These are phyloP conservation scores for Tolypocladium endophyticum DNA, from an alignment of 2,329 filamentous ascomycete species.

Conservation along the genomic window DNA sequence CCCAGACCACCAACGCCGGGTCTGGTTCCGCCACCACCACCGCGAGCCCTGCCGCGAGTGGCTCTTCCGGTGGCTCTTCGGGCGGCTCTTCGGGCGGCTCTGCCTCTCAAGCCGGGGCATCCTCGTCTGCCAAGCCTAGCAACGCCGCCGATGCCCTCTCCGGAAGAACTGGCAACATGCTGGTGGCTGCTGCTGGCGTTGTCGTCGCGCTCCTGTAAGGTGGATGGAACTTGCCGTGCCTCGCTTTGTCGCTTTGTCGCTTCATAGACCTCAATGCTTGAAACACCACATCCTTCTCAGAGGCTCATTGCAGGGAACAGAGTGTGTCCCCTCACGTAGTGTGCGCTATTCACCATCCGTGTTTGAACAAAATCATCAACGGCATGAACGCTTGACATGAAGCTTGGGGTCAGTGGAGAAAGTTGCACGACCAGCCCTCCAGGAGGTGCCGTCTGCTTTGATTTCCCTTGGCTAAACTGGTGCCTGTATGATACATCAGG, in stretches of 20 bases:
- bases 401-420: not conserved
- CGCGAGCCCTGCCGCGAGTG: conserved; percentile 7
- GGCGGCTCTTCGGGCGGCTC: conserved; percentile 4
- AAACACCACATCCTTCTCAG: not conserved
- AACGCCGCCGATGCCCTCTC: conserved; percentile 14
- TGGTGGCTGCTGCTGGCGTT: conserved; percentile 26
- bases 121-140: conserved; percentile 10
- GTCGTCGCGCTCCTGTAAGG: conserved; percentile 25
- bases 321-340: not conserved
- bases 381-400: not conserved
- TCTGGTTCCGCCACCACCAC: conserved; percentile 9
- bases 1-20: conserved; percentile 12
- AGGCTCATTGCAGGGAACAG: not conserved
- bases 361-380: not conserved
- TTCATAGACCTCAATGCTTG: not conserved
- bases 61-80: not conserved
- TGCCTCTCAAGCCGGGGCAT: not conserved
- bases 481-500: not conserved
- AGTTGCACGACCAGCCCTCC: not conserved
- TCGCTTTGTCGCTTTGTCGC: not conserved
- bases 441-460: not conserved
- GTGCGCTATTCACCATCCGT: not conserved
- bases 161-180: conserved; percentile 20
- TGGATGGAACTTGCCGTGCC: not conserved
- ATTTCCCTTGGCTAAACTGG: not conserved